Conservation (phyloP, 352 stramenopile genomes). For the Pythium phragmitis region DNA sequence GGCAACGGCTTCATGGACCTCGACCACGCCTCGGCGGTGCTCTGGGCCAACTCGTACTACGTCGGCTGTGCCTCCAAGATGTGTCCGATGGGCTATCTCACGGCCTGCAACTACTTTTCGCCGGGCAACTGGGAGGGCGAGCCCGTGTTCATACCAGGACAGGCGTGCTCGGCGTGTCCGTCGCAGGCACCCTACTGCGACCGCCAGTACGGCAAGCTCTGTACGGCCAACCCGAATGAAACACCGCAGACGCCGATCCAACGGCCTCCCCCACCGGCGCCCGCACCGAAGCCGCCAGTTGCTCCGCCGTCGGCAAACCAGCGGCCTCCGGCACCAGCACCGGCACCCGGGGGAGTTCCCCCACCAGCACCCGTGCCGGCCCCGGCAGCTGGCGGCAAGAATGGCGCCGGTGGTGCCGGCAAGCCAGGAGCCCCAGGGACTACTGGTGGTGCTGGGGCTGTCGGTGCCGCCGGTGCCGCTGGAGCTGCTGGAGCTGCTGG, state of each 20-base stretch:
- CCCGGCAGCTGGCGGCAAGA: neutral
- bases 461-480: no score
- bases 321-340: conserved; percentile 9
- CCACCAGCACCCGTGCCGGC: conserved; percentile 17
- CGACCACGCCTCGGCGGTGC: conserved; percentile 38
- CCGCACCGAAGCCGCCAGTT: conserved; percentile 17
- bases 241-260: neutral
- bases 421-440: neutral
- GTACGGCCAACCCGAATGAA: conserved; percentile 21
- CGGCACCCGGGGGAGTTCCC: conserved; percentile 1
- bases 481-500: no score
- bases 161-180: conserved; percentile 36
- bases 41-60: conserved; percentile 40
- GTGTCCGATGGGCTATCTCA: conserved; percentile 36
- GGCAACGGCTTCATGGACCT: conserved; percentile 35
- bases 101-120: conserved; percentile 41
- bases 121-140: conserved; percentile 40
- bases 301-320: conserved; percentile 12
- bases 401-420: no score
- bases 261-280: conserved; percentile 4
- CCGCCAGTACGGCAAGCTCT: conserved; percentile 30
- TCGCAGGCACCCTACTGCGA: conserved; percentile 34
- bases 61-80: conserved; percentile 40
- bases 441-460: no score
- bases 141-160: conserved; percentile 31